Evolutionary conservation across 352 stramenopile genomes (phyloP).

Genomic region (Aphanomyces invadans): DNA sequence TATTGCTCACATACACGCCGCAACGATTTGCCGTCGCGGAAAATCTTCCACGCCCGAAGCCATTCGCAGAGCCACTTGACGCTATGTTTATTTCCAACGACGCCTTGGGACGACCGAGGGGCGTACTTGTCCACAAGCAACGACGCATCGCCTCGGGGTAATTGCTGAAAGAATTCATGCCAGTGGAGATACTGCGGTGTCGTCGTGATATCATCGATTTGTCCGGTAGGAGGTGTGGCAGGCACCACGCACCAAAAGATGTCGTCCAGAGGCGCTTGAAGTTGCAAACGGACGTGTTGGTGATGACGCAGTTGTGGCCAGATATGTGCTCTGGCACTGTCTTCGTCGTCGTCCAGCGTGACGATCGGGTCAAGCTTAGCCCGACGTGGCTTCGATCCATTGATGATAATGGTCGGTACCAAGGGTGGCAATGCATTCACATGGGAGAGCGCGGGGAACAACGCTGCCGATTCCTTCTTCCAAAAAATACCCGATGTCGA

Average conservation of each 20-base stretch:
- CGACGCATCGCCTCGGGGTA: not conserved
- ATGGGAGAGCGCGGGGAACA: not conserved
- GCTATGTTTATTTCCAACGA: conserved; percentile 60
- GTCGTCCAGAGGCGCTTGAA: not conserved
- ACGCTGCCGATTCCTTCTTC: conserved; percentile 4
- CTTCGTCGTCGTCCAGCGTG: not conserved
- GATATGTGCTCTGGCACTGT: not conserved
- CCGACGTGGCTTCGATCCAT: not conserved
- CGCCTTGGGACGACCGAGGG: conserved; percentile 42
- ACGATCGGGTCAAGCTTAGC: not conserved
- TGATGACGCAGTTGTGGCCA: not conserved
- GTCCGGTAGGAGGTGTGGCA: no score
- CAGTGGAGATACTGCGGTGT: not conserved
- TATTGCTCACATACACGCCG: conserved; percentile 38
- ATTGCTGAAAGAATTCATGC: not conserved
- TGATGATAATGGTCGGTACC: not conserved
- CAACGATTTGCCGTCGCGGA: conserved; percentile 36
- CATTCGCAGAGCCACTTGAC: conserved; percentile 61
- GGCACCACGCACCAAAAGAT: not conserved
- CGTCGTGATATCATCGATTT: not conserved
- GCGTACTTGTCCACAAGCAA: conserved; percentile 55
- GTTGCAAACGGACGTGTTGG: not conserved
- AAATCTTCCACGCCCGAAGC: conserved; percentile 66
- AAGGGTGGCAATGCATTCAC: conserved; percentile 14
- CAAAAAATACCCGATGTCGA: not conserved